phyloP scores from a whole-genome alignment of 2,329 filamentous ascomycete species.

The Aureobasidium musti region DNA sequence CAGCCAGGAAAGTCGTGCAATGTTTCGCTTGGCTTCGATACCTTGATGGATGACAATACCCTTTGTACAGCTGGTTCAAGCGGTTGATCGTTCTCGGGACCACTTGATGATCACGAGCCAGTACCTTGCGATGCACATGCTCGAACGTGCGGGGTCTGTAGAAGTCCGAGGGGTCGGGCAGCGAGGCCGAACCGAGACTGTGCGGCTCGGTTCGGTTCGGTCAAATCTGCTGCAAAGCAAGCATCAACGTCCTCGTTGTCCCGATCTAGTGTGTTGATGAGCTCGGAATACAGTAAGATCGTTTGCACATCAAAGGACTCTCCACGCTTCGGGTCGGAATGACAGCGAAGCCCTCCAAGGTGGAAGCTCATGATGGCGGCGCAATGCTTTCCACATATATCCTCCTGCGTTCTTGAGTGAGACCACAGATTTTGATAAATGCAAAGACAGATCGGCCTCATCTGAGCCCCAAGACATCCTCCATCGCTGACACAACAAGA shows the following conservation, averaged over 20 bases:
- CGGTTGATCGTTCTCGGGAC: neutral
- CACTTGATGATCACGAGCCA: neutral
- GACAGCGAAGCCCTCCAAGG: neutral
- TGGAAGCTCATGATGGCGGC: too few relatives aligned
- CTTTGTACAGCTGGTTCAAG: neutral
- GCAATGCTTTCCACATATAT: slow-evolving; percentile 13
- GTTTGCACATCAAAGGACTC: too few relatives aligned
- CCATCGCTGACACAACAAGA: neutral
- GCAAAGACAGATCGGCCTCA: neutral
- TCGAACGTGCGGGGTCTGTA: neutral
- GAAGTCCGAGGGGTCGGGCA: neutral
- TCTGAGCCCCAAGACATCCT: neutral
- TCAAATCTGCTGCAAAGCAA: neutral
- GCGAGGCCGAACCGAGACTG: neutral
- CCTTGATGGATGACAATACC: neutral
- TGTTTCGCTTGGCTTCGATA: neutral
- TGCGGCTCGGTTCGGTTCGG: neutral
- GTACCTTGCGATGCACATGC: neutral
- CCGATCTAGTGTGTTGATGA: neutral
- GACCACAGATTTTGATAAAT: neutral
- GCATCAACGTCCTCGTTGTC: too few relatives aligned
- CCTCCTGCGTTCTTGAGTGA: neutral
- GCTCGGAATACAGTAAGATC: neutral
- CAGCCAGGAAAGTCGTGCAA: too few relatives aligned
- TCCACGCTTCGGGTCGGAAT: neutral